Evolutionary conservation across 805 yeast genomes (phyloP).

Genomic region (Candida ortonii): DNA sequence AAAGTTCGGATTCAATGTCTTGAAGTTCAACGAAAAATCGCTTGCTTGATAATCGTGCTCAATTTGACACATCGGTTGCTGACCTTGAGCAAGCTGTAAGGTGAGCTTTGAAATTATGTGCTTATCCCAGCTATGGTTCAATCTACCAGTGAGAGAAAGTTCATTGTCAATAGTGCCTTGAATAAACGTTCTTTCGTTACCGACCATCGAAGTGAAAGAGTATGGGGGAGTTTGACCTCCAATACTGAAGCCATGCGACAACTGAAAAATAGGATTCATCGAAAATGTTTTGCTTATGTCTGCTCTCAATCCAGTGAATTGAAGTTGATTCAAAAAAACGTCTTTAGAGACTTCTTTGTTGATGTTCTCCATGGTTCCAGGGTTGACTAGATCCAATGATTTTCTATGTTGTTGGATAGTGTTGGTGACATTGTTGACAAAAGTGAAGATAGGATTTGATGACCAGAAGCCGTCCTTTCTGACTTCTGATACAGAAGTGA

Average conservation of each 20-base stretch:
- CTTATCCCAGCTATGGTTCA: slow-evolving; percentile 87
- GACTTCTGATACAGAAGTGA: slow-evolving; percentile 48
- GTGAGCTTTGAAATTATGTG: slow-evolving; percentile 77
- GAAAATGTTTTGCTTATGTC: slow-evolving; percentile 90
- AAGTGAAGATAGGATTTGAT: slow-evolving; percentile 78
- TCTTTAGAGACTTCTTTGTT: slow-evolving; percentile 92
- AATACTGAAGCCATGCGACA: slow-evolving; percentile 86
- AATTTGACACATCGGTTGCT: slow-evolving; percentile 90
- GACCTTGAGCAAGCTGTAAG: slow-evolving; percentile 82
- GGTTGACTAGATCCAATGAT: slow-evolving; percentile 79
- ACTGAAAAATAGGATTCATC: slow-evolving; percentile 93
- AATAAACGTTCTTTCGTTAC: slow-evolving; percentile 76
- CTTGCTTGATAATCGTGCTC: slow-evolving; percentile 93
- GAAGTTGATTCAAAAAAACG: slow-evolving; percentile 84
- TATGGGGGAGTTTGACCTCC: slow-evolving; percentile 90
- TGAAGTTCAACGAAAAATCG: slow-evolving; percentile 86
- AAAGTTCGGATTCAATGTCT: slow-evolving; percentile 84
- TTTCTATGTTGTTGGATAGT: slow-evolving; percentile 74
- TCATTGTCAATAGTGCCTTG: slow-evolving; percentile 94
- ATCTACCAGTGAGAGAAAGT: slow-evolving; percentile 78
- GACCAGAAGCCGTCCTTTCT: slow-evolving; percentile 66
- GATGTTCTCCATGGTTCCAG: slow-evolving; percentile 92
- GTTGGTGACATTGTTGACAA: slow-evolving; percentile 70
- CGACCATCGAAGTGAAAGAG: slow-evolving; percentile 86
- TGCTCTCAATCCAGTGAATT: slow-evolving; percentile 94